Base-by-base conservation (phyloP, 169 alveolate species). In the Theileria orientalis region DNA sequence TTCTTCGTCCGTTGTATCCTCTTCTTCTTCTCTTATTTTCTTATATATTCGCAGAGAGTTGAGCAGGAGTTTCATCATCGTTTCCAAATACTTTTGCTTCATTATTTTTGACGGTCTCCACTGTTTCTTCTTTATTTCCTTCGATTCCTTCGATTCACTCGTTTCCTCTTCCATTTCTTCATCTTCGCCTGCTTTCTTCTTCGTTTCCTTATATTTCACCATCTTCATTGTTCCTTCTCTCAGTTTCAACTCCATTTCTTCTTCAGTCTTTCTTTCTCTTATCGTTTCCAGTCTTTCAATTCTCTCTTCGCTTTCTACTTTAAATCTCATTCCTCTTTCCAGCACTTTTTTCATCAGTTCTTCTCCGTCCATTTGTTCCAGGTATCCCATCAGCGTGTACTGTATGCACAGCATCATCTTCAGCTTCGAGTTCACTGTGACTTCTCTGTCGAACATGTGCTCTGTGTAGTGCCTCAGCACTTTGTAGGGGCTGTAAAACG, bases 331-430 rank as follows among this genome's bases (percentile, higher is more conserved):
- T n/a, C n/a, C n/a, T n/a, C n/a, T n/a, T 27, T 54, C 33, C 42
- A 54, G 41, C 19, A 54, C 33, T 27, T 54, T 54, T 13, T 7
- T 54, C n/a, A n/a, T 54, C 33, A 54, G n/a, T 23, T 27, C 9
- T 25, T 54, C 63, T 32, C 9, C 14, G 32, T 61, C 70, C 41
- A 61, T 25, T 16, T n/a, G 3, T 61, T 25, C 32, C 14, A 13
- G 7, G 14, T 40, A 49, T 67, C 32, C 64, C 9, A 67, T 67
- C 14, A 23, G 25, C 23, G 83, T 35, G 30, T 23, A 29, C 42
- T 78, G 87, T 68, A 78, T 51, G 30, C 73, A 62, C 47, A 73
- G 25, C 14, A 78, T 35, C 87, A 78, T 70, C 21, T 8, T 59
- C 2, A 66, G 5, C 51, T 40, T 37, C 44, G 49, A 57, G 40